Conservation (phyloP, 306 rosid genomes). For the Aeschynomene evenia region DNA sequence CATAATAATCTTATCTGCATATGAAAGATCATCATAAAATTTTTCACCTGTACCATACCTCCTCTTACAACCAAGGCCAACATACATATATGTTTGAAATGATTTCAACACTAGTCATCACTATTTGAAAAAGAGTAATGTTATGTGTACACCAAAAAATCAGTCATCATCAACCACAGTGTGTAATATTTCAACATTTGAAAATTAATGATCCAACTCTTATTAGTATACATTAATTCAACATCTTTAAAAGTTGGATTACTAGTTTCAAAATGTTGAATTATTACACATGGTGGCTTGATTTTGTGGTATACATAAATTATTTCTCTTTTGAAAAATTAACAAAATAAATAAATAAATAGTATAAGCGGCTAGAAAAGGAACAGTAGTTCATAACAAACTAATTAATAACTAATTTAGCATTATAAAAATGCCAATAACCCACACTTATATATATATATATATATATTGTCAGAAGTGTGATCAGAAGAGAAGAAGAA, state of each 20-base stretch:
- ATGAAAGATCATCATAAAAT: constrained; percentile 4
- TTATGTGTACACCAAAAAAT: no score
- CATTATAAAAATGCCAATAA: constrained; percentile 8
- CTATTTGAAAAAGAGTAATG: no score
- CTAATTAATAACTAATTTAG: constrained; percentile 13
- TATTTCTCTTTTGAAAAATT: constrained; percentile 24
- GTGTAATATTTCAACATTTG: no score
- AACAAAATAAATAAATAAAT: constrained; percentile 16
- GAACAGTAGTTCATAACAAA: constrained; percentile 20
- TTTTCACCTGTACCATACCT: constrained; percentile 11
- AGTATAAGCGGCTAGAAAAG: constrained; percentile 21
- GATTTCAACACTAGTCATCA: no score
- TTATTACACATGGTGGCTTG: no score
- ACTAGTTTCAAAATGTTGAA: no score
- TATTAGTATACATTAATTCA: no score
- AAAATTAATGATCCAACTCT: no score
- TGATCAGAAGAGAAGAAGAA: no score
- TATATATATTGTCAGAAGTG: constrained; percentile 41
- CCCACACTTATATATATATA: constrained; percentile 24
- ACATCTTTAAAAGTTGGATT: no score
- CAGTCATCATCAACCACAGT: no score
- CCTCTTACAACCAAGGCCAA: constrained; percentile 8
- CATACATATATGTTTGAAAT: neutral
- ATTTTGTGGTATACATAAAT: constrained; percentile 12
- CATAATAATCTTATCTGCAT: neutral